A percentile compares a stretch with the other conserved stretches of the same genome.
These are phyloP conservation scores for Eucalyptus cloeziana DNA, from an alignment of 345 rosid species.

Conservation along the genomic window DNA sequence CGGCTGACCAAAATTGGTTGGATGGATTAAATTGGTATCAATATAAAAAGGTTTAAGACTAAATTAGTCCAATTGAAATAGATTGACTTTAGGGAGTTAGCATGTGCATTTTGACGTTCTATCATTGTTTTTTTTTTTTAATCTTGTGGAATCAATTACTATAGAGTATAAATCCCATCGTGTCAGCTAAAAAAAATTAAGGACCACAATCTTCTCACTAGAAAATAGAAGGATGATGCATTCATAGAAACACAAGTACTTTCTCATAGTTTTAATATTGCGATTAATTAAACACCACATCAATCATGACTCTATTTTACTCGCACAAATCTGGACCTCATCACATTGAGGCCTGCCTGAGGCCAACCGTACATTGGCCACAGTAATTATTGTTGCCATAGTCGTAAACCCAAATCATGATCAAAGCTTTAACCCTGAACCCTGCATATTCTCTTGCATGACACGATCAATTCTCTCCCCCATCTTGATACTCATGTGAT, in stretches of 20 bases:
- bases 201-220: not conserved
- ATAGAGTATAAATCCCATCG: not conserved
- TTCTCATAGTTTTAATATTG: not conserved
- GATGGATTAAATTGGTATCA: no score
- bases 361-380: not conserved
- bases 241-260: not conserved
- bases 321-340: not conserved
- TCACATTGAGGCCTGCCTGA: not conserved
- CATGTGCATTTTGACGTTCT: not conserved
- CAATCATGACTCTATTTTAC: not conserved
- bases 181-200: not conserved
- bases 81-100: not conserved
- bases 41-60: no score
- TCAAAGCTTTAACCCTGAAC: not conserved
- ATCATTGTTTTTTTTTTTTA: not conserved
- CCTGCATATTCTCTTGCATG: not conserved
- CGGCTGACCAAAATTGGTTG: no score
- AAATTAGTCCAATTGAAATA: no score
- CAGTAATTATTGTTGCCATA: not conserved
- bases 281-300: not conserved
- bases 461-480: not conserved
- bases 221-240: not conserved
- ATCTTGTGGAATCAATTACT: not conserved
- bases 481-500: not conserved
- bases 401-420: not conserved